Base-by-base conservation (phyloP, 495 filamentous ascomycete species). In the Penicillium macrosclerotiorum region DNA sequence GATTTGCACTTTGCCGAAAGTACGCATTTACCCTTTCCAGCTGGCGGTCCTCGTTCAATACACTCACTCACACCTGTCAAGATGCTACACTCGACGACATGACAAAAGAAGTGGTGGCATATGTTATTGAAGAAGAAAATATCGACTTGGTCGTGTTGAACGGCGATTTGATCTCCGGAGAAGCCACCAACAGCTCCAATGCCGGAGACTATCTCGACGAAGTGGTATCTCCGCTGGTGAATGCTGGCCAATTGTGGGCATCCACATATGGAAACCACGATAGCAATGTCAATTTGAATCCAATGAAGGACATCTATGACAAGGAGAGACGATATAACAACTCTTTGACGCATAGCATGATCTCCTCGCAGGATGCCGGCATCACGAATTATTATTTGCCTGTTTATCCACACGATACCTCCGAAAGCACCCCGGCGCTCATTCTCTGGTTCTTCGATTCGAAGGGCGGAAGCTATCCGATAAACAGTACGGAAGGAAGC, bases 381-480 rank as follows among this genome's bases (percentile, higher is more conserved):
- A 68, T 86, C 0, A 77, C 81, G 0, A 89, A 90, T 50, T 89
- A 89, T 54, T 87, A 80, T 48, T 63, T 89, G 2, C 71, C 68
- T 0, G 62, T 84, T 0, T 79, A 73, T 44, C 35, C 59, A 3
- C 46, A 57, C 11, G n/a, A 35, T 8, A 31, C 31, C 5, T 31
- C 49, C 2, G n/a, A 40, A 20, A 37, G 32, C 1, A 65, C 44
- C 2, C 78, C 77, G 6, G 62, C 62, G 9, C 64, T 84, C 9
- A 50, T 90, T 3, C 71, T 89, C 23, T 90, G 83, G 83, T 89
- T 89, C 67, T 89, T 90, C 54, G 86, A 90, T 58, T 79, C 73
- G 41, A 74, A 75, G 25, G 85, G 85, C 27, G 86, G 86, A 0
- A 71, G 69, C 34, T 52, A 65, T 19, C 81, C 74, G 52, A 76